Conservation (phyloP, 306 rosid species). For the Luffa acutangula region DNA sequence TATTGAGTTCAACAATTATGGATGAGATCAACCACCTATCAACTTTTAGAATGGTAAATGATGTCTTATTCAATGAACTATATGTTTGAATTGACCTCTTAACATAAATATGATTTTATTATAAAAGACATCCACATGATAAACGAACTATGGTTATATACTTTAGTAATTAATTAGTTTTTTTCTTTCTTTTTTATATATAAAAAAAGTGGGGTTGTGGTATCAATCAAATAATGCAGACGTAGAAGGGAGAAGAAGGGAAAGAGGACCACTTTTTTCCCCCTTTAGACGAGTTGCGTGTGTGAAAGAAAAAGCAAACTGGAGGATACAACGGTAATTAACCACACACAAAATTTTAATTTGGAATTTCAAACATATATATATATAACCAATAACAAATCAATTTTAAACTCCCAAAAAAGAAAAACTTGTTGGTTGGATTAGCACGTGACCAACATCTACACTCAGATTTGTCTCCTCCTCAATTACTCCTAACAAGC, state of each 20-base stretch:
- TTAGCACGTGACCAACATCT: constrained; percentile 12
- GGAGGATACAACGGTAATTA: not conserved
- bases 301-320: not conserved
- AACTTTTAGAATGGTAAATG: too few relatives aligned
- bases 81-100: too few relatives aligned
- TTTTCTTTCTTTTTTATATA: not conserved
- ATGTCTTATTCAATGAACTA: too few relatives aligned
- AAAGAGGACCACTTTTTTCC: not conserved
- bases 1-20: too few relatives aligned
- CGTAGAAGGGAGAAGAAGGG: not conserved
- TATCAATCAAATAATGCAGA: not conserved
- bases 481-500: not conserved
- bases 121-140: not conserved
- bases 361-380: not conserved
- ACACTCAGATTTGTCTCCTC: constrained; percentile 11
- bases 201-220: not conserved
- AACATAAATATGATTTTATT: too few relatives aligned
- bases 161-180: not conserved
- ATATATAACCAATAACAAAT: not conserved
- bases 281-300: not conserved
- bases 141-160: not conserved
- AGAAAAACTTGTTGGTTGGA: not conserved
- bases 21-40: too few relatives aligned
- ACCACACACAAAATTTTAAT: not conserved
- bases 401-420: not conserved